Evolutionary conservation across 768 basidiomycete species (phyloP).

Genomic region (Pulveroboletus sp.): DNA sequence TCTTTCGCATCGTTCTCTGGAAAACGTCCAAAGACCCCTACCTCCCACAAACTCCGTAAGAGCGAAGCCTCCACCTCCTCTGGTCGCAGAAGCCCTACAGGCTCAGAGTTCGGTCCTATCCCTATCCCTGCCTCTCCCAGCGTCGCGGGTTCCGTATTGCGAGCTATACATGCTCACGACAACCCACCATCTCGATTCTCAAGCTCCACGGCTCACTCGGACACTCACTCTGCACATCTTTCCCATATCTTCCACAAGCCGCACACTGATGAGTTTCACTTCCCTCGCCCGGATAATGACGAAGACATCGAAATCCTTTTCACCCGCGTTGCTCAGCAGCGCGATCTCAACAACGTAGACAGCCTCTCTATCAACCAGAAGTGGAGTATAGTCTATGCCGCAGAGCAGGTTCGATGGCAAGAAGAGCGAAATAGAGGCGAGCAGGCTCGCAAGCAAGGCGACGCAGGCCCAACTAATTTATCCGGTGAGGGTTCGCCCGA

Average conservation of each 20-base stretch:
- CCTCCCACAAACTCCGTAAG: constrained; percentile 36
- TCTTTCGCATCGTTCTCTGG: constrained; percentile 38
- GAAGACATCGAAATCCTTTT: constrained; percentile 81
- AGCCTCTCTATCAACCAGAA: constrained; percentile 76
- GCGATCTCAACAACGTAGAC: constrained; percentile 61
- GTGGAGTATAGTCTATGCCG: constrained; percentile 86
- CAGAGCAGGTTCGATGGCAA: constrained; percentile 77
- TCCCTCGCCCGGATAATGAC: constrained; percentile 73
- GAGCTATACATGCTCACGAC: constrained; percentile 59
- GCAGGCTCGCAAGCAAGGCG: constrained; percentile 57
- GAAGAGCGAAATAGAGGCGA: constrained; percentile 66
- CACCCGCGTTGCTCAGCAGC: constrained; percentile 67
- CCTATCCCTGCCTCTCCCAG: constrained; percentile 32
- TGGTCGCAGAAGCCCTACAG: constrained; percentile 46
- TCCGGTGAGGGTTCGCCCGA: constrained; percentile 76
- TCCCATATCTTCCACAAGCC: constrained; percentile 56
- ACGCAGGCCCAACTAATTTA: constrained; percentile 50
- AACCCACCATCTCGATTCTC: constrained; percentile 61
- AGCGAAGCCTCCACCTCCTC: constrained; percentile 59
- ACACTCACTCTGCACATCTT: constrained; percentile 42
- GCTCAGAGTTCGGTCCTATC: constrained; percentile 52
- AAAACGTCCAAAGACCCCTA: constrained; percentile 34
- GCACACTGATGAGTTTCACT: constrained; percentile 58
- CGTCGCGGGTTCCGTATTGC: constrained; percentile 36
- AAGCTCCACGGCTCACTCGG: constrained; percentile 38